Conservation (phyloP, 768 basidiomycete genomes). For the Rhizopogon rudus region DNA sequence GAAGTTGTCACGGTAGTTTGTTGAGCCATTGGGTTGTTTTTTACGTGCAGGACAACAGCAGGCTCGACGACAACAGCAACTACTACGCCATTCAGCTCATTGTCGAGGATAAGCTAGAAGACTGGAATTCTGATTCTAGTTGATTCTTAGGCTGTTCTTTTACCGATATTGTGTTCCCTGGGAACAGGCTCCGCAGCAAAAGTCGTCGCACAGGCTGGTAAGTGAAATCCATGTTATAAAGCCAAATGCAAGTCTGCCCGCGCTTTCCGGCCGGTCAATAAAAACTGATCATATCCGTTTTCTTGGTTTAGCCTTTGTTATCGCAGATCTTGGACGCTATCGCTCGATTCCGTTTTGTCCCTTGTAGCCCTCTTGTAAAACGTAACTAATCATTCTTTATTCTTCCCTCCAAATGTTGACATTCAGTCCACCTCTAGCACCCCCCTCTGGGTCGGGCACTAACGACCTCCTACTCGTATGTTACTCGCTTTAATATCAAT, state of each 20-base stretch:
- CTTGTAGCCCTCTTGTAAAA: constrained; percentile 6
- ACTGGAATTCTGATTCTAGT: not conserved
- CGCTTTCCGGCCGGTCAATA: constrained; percentile 10
- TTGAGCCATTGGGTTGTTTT: constrained; percentile 5
- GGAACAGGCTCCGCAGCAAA: constrained; percentile 17
- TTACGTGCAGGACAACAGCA: constrained; percentile 1
- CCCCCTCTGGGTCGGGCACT: constrained; percentile 8
- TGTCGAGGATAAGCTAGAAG: not conserved
- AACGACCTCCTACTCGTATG: constrained; percentile 7
- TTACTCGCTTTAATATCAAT: not conserved
- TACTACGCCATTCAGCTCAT: not conserved
- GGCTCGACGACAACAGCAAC: not conserved
- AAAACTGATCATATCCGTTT: constrained; percentile 9
- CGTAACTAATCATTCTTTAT: constrained; percentile 6
- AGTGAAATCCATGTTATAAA: constrained; percentile 5
- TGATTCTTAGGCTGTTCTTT: not conserved
- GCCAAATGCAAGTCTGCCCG: constrained; percentile 4
- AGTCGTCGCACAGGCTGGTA: constrained; percentile 10
- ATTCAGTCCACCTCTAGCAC: not conserved
- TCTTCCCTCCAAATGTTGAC: not conserved
- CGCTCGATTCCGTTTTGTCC: constrained; percentile 5
- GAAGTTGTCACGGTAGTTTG: constrained; percentile 13
- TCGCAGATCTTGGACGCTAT: constrained; percentile 12
- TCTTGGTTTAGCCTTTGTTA: constrained; percentile 10
- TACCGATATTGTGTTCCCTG: constrained; percentile 12